Conservation (phyloP, 2,329 filamentous ascomycete genomes). For the Pseudogymnoascus verrucosus region DNA sequence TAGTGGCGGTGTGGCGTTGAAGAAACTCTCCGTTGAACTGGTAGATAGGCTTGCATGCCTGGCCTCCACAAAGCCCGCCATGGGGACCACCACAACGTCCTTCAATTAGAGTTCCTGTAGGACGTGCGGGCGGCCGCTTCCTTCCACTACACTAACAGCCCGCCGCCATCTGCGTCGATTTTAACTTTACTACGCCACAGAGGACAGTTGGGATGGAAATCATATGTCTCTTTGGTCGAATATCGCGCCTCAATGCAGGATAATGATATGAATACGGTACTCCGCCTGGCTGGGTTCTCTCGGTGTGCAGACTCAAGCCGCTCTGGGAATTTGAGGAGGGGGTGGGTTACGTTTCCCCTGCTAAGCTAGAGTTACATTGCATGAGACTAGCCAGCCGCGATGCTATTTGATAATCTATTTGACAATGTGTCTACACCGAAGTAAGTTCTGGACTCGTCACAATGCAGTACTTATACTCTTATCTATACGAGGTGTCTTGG, state of each 20-base stretch:
- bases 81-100: not conserved
- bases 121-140: not conserved
- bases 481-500: not conserved
- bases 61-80: not conserved
- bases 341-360: not conserved
- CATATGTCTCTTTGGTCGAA: not conserved
- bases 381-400: not conserved
- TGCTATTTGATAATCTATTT: not conserved
- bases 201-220: not conserved
- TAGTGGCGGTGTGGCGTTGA: not conserved
- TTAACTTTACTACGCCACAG: slow-evolving; percentile 1
- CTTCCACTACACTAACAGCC: not conserved
- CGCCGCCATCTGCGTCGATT: not conserved
- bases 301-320: not conserved
- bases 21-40: not conserved
- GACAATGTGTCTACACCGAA: not conserved
- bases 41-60: not conserved
- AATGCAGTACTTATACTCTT: not conserved
- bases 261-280: not conserved
- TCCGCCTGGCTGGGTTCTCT: not conserved
- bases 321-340: not conserved
- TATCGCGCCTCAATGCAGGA: not conserved
- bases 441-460: not conserved
- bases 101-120: not conserved
- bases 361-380: not conserved